A percentile compares a stretch with the other conserved stretches of the same genome.
Evolutionary conservation across 192 early-diverging fungal genomes (phyloP).

Genomic region (Backusella macrospora): DNA sequence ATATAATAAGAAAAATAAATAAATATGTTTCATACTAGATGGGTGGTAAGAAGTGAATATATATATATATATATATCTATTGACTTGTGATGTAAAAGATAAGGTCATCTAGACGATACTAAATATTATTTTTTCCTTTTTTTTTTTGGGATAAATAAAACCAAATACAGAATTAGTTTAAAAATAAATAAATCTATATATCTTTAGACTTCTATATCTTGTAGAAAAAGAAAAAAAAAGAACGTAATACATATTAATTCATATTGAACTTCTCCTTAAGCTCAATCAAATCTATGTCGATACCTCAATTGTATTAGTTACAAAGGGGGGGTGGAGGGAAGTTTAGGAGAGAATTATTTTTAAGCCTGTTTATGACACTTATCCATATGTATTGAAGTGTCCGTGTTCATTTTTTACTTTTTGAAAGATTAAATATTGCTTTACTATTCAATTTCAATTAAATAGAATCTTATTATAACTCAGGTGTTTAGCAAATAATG

Average conservation of each 20-base stretch:
- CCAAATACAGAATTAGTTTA: not conserved
- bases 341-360: too few relatives aligned
- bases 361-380: too few relatives aligned
- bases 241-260: not conserved
- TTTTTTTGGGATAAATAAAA: not conserved
- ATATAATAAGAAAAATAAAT: not conserved
- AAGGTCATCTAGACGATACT: not conserved
- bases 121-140: too few relatives aligned
- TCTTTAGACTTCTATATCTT: not conserved
- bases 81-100: not conserved
- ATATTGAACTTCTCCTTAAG: not conserved
- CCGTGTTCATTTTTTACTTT: too few relatives aligned
- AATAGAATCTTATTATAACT: not conserved
- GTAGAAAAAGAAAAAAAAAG: not conserved
- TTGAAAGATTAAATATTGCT: not conserved
- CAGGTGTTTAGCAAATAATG: not conserved
- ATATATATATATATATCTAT: too few relatives aligned
- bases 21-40: too few relatives aligned
- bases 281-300: not conserved
- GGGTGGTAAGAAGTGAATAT: too few relatives aligned
- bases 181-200: not conserved
- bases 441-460: not conserved
- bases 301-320: not conserved
- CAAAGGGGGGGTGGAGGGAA: not conserved
- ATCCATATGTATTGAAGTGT: too few relatives aligned